phyloP scores from a whole-genome alignment of 129 eudicot species.

The Artemisia annua region DNA sequence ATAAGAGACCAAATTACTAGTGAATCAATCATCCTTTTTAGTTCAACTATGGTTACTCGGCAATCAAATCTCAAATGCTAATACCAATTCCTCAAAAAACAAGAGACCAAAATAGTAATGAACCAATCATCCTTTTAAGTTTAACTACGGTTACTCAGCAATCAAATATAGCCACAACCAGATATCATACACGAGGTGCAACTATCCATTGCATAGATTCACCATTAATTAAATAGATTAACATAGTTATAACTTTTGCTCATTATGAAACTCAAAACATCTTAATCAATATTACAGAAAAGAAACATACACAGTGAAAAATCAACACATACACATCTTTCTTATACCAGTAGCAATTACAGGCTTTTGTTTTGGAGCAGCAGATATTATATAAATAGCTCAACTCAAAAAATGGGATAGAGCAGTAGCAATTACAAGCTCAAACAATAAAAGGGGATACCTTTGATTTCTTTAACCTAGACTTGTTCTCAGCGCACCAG shows the following conservation, averaged over 20 bases:
- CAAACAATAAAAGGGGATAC: constrained; percentile 31
- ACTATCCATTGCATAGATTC: background rate
- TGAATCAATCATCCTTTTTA: background rate
- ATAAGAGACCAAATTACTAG: background rate
- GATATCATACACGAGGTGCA: background rate
- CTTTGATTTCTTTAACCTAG: constrained; percentile 93
- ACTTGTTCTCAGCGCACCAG: constrained; percentile 96
- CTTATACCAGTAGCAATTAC: constrained; percentile 5
- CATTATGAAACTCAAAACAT: background rate
- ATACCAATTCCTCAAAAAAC: background rate
- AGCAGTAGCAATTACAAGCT: background rate
- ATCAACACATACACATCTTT: background rate
- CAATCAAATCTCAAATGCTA: constrained; percentile 10
- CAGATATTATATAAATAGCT: no score
- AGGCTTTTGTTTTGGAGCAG: background rate
- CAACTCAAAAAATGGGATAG: background rate
- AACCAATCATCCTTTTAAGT: background rate
- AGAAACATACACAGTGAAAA: background rate
- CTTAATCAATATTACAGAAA: constrained; percentile 3
- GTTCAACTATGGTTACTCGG: constrained; percentile 1
- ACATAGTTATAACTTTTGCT: background rate
- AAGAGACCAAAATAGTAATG: no score
- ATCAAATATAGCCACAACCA: constrained; percentile 17
- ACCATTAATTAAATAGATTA: constrained; percentile 3
- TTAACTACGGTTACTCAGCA: background rate